phyloP scores from a whole-genome alignment of 129 eudicot genomes.

The Flaveria linearis region DNA sequence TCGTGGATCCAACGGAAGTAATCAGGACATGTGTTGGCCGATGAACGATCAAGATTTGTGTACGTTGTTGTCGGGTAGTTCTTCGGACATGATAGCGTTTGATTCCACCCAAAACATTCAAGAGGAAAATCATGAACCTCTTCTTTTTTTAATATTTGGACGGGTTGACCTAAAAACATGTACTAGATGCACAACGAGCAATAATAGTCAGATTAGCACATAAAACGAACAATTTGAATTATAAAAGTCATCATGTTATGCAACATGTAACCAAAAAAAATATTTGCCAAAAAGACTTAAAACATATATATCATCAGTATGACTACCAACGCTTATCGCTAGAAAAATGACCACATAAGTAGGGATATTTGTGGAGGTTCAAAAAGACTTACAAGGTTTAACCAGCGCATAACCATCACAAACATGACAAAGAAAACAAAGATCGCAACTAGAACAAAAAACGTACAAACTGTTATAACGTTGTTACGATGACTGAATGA shows the following conservation, averaged over 20 bases:
- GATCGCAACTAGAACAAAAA: not conserved
- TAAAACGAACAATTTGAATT: not conserved
- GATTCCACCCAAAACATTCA: no score
- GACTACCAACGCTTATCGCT: not conserved
- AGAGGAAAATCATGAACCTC: no score
- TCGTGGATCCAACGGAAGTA: no score
- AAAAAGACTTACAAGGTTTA: conserved; percentile 33
- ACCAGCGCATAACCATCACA: conserved; percentile 7
- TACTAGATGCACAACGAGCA: conserved; percentile 28
- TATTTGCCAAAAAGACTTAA: not conserved
- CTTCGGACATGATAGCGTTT: no score
- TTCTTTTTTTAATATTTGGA: no score
- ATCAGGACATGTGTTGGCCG: no score
- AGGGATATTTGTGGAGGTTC: not conserved
- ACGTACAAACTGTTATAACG: no score
- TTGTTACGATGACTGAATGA: no score
- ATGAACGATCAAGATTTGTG: no score
- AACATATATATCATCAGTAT: not conserved
- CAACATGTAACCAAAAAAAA: not conserved
- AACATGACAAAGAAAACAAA: conserved; percentile 11
- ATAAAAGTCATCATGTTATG: no score
- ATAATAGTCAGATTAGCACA: not conserved
- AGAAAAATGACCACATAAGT: not conserved
- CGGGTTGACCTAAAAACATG: no score
- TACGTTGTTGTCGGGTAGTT: no score